Percentiles rank a stretch among this genome's conserved stretches.
These are phyloP conservation scores for Delitschia confertaspora DNA, from an alignment of 495 filamentous ascomycete species.

Conservation along the genomic window DNA sequence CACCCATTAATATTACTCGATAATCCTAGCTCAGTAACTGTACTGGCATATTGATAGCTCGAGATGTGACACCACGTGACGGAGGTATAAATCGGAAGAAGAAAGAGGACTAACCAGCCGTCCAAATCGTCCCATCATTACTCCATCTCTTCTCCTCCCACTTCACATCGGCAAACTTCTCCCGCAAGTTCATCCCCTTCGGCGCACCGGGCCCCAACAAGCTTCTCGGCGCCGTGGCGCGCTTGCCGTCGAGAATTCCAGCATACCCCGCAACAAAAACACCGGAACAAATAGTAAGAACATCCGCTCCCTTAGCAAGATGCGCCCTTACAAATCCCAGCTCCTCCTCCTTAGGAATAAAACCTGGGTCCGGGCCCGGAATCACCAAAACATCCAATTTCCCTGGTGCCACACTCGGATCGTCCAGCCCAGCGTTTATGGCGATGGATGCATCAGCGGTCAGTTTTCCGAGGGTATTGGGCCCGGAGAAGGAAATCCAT, in stretches of 20 bases:
- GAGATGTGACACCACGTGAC: background rate
- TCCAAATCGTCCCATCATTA: conserved; percentile 19
- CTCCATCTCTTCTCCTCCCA: conserved; percentile 19
- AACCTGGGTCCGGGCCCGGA: conserved; percentile 16
- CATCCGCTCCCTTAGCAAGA: conserved; percentile 15
- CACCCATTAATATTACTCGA: background rate
- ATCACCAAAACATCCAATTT: conserved; percentile 23
- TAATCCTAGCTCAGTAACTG: no score
- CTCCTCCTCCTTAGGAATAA: conserved; percentile 8
- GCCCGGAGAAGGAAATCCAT: conserved; percentile 12
- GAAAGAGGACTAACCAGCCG: conserved; percentile 41
- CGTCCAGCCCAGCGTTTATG: conserved; percentile 11
- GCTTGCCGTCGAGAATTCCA: conserved; percentile 23
- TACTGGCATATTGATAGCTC: no score
- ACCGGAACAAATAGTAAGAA: conserved; percentile 22
- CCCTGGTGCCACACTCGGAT: conserved; percentile 15
- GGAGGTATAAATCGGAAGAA: background rate
- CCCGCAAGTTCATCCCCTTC: conserved; percentile 6
- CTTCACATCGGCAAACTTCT: conserved; percentile 13
- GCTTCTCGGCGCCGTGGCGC: conserved; percentile 12
- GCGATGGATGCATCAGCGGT: conserved; percentile 9
- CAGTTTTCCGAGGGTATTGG: background rate
- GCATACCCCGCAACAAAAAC: conserved; percentile 19
- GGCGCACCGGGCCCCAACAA: no score
- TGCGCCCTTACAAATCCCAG: conserved; percentile 17